Evolutionary conservation across 352 stramenopile genomes (phyloP).

Genomic region (Phytophthora macrochlamydospora): DNA sequence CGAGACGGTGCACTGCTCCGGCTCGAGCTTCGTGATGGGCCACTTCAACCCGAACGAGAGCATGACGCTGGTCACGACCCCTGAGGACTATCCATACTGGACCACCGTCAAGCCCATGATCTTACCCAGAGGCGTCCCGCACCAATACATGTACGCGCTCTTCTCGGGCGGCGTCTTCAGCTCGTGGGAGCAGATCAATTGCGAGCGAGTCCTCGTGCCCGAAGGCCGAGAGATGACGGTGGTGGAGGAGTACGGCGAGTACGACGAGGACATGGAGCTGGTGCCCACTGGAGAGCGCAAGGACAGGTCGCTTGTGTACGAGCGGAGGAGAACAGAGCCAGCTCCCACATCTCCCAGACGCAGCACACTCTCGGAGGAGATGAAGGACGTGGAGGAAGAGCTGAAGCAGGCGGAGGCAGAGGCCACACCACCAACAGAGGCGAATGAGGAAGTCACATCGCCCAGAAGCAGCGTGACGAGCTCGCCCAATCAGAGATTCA

Average conservation of each 20-base stretch:
- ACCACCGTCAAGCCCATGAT: conserved; percentile 94
- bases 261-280: conserved; percentile 66
- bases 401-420: conserved; percentile 7
- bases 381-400: conserved; percentile 10
- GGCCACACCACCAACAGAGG: neutral
- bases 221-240: conserved; percentile 85
- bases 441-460: conserved; percentile 30
- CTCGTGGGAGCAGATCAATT: conserved; percentile 81
- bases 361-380: conserved; percentile 20
- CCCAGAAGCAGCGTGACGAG: conserved; percentile 31
- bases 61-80: conserved; percentile 96
- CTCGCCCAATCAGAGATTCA: conserved; percentile 59
- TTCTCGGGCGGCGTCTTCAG: conserved; percentile 88
- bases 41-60: conserved; percentile 89
- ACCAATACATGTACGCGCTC: conserved; percentile 92
- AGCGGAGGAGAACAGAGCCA: conserved; percentile 40
- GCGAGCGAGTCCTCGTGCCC: conserved; percentile 72
- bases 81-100: conserved; percentile 97
- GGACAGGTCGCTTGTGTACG: conserved; percentile 70
- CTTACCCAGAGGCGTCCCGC: conserved; percentile 78
- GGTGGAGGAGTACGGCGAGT: conserved; percentile 75
- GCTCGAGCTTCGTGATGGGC: conserved; percentile 86
- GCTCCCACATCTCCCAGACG: conserved; percentile 6
- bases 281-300: conserved; percentile 57
- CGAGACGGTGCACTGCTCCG: conserved; percentile 80